Base-by-base conservation (phyloP, 2,329 filamentous ascomycete species). In the Graphilbum sp. region DNA sequence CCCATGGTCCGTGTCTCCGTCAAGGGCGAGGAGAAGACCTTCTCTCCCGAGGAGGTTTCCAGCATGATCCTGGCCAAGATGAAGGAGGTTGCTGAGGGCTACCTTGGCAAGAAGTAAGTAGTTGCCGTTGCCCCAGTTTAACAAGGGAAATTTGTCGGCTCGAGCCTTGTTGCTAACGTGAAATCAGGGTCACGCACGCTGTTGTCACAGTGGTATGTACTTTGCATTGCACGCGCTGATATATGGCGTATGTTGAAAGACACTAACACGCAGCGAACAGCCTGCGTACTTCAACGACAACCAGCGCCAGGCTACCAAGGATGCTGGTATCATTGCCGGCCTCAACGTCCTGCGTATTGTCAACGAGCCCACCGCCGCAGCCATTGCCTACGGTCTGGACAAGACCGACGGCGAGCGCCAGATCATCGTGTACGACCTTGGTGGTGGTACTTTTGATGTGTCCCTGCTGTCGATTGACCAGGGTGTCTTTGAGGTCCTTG, bases 251-350 rank as follows among this genome's bases (percentile, higher is more conserved):
- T 8, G 15, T 23, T 16, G 4, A 11, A 7, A 4, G 9, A 21
- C 19, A 18, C 36, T 34, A 27, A 35, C 34, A 20, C 24, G 30
- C 24, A 16, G 18, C 20, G 3, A 13, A 11, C n/a, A 44, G 42
- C 86, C 87, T 52, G 85, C 86, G 64, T 94, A 94, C 71, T 95
- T 95, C 82, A 94, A 93, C 67, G 87, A 94, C 69, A 87, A 86
- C 66, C 87, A 95, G 72, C 76, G 87, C 66, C 86, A 93, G 65
- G 86, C 87, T 45, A 94, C 86, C 63, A 94, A 94, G 76, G 86
- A 94, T 57, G 87, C 87, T 52, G 87, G 86, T 60, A 71, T 69
- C 47, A 94, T 95, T 55, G 85, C 87, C 54, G 87, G 87, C 58
- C 75, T 95, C 45, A 94, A 92, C 60, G 84, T 94, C 53, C 81